Base-by-base conservation (phyloP, 805 yeast genomes). In the Blastobotrys peoriensis region DNA sequence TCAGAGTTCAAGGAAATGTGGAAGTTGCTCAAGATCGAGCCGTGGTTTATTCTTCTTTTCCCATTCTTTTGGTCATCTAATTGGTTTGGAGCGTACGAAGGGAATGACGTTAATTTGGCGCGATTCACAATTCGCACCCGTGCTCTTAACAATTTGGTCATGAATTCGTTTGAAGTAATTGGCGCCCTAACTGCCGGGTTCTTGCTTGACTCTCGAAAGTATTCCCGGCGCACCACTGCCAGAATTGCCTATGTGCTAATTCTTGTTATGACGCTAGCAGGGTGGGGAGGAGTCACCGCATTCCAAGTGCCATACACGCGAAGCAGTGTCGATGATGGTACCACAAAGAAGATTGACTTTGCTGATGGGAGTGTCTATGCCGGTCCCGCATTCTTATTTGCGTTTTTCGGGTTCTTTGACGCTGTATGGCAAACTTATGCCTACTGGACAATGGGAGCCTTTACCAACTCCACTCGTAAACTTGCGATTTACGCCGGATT, bases 51-150 rank as follows among this genome's bases (percentile, higher is more conserved):
- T 40, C 59, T 72, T 19, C 54, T 77, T 59, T 73, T 79, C 69
- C 84, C 83, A 38, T 70, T 76, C 74, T 78, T 78, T 58, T 73
- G 74, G 51, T 69, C 80, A 21, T 75, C 83, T 28, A 79, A 79
- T 66, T 78, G 79, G 79, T 78, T 76, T 64, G 76, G 76, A 67
- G 74, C 83, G 36, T 79, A 78, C 60, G 82, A 79, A 61, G 77
- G 74, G 55, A 76, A 76, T 58, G 76, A 74, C 47, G 67, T 73
- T 60, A 78, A 78, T 56, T 74, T 73, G 35, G 74, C 73, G 17
- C 64, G 73, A 38, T 78, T 78, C 63, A 76, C 72, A 54, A 60
- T 77, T 47, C 69, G 82, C 59, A 75, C 84, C 16, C 69, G 84
- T 52, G 74, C 83, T 3, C 69, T 78, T 56, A 78, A 78, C 65